Evolutionary conservation across 441 rosid species (phyloP), one percentile per base, ranked within the genome.

Genomic region (Pelargonium australe): DNA sequence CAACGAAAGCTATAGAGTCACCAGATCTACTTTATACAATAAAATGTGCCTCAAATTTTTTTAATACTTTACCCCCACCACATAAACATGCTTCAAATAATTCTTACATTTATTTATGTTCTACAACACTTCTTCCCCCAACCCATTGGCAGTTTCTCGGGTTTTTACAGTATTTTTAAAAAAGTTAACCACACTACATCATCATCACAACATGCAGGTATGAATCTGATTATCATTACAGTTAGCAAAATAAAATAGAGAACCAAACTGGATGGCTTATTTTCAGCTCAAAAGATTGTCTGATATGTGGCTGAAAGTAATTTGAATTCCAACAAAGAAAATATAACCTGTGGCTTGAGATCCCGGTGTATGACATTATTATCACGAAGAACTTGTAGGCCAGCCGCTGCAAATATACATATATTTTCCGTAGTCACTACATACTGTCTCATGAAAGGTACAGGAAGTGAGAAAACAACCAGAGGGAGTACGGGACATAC

Each of bases 351-450:
- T 28, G 99, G 99, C 79, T 95, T 95, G 70, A 95, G 79, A 86
- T 95, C 99, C 63, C 99, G 87, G 70, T 95, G 99, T 69, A 95
- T 92, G 71, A 95, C 88, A 82, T 89, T 90, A 81, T 95, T 95
- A 79, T 89, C 90, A 43, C 96, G 97, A 53, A 95, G 95, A 75
- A 95, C 74, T 83, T 85, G 89, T 67, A 95, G 73, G 76, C 99
- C 99, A 40, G 88, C 83, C 25, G 92, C 99, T 95, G 83, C 68
- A 31, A 78, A 68, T 13, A 74, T 25, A 73, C 40, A 69, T 31
- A 28, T 65, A 40, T 37, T 62, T 45, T 45, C 16, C 64, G 64
- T 47, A 63, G 61, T 76, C 62, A 66, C 0, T 34, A 71, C 68
- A 77, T 19, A 69, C 57, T 58, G 25, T 62, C 45, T 64, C 44